Conservation (phyloP, 2,329 filamentous ascomycete genomes). For the Paraphoma chrysanthemicola region DNA sequence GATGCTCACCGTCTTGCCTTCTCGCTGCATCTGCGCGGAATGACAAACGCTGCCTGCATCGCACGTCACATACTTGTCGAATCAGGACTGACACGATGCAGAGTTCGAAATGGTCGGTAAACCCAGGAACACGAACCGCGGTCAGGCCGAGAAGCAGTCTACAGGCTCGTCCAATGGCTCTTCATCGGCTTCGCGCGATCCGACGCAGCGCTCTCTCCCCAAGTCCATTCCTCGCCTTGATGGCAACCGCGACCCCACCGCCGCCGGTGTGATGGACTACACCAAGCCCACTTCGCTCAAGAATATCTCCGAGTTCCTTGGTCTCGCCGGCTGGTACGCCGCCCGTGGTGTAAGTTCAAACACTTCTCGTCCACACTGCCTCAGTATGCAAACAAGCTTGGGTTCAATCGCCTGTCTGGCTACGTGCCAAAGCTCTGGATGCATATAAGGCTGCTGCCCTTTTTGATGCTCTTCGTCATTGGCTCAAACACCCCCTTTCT, state of each 20-base stretch:
- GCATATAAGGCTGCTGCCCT: slow-evolving; percentile 3
- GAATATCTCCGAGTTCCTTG: slow-evolving; percentile 47
- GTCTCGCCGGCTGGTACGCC: slow-evolving; percentile 41
- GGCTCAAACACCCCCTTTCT: background rate
- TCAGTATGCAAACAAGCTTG: slow-evolving; percentile 8
- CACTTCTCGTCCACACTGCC: slow-evolving; percentile 2
- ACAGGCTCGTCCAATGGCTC: slow-evolving; percentile 35
- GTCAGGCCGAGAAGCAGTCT: slow-evolving; percentile 35
- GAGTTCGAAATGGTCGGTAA: slow-evolving; percentile 47
- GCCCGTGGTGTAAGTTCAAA: slow-evolving; percentile 48
- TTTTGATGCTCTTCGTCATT: background rate
- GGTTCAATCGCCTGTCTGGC: background rate
- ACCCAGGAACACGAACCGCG: slow-evolving; percentile 36
- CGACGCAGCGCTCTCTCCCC: slow-evolving; percentile 32
- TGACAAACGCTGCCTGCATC: slow-evolving; percentile 2
- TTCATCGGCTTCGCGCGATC: slow-evolving; percentile 30
- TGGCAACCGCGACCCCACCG: slow-evolving; percentile 42
- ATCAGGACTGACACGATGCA: slow-evolving; percentile 27
- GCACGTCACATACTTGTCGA: slow-evolving; percentile 1
- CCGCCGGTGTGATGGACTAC: slow-evolving; percentile 27
- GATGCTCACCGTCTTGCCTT: background rate
- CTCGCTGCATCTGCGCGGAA: background rate
- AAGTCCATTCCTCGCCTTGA: slow-evolving; percentile 42
- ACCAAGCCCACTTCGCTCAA: slow-evolving; percentile 36
- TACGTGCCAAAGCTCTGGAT: slow-evolving; percentile 1